phyloP scores from a whole-genome alignment of 306 rosid species.

The Ochetophila trinervis region DNA sequence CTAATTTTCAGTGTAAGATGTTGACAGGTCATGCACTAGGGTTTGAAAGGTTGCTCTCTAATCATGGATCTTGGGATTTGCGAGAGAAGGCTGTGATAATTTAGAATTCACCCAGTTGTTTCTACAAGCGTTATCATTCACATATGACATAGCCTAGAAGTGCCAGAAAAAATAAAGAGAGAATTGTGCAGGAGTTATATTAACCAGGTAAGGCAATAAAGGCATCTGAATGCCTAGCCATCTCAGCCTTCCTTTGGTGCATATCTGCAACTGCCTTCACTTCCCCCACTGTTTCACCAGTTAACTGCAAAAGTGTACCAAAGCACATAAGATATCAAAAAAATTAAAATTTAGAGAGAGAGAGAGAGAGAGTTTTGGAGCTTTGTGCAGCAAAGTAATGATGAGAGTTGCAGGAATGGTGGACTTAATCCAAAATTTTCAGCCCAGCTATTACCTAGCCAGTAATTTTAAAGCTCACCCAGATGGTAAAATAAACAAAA shows the following conservation, averaged over 20 bases:
- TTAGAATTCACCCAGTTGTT: slow-evolving; percentile 16
- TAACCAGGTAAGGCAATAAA: slow-evolving; percentile 99
- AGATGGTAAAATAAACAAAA: slow-evolving; percentile 18
- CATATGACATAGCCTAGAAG: not conserved
- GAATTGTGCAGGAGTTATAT: slow-evolving; percentile 26
- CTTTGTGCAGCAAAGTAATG: slow-evolving; percentile 44
- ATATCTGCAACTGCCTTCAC: slow-evolving; percentile 97
- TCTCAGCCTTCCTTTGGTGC: slow-evolving; percentile 99
- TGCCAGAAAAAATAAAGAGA: slow-evolving; percentile 1
- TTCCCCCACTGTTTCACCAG: slow-evolving; percentile 98
- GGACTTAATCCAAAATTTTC: slow-evolving; percentile 21
- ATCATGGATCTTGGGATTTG: slow-evolving; percentile 39
- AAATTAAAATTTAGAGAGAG: slow-evolving; percentile 8
- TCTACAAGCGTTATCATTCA: slow-evolving; percentile 27
- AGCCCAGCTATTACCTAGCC: slow-evolving; percentile 29
- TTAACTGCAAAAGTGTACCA: slow-evolving; percentile 61
- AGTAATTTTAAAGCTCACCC: slow-evolving; percentile 18
- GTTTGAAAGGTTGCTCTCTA: slow-evolving; percentile 41
- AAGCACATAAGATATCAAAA: slow-evolving; percentile 25
- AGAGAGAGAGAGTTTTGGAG: slow-evolving; percentile 23
- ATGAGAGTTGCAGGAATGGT: slow-evolving; percentile 45
- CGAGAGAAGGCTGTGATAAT: slow-evolving; percentile 21
- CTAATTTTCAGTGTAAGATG: slow-evolving; percentile 57
- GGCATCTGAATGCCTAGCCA: slow-evolving; percentile 98
- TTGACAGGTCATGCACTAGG: slow-evolving; percentile 41